Percentiles rank a stretch among this genome's conserved stretches.
Conservation (phyloP, 139 green algal species). For the Dunaliella primolecta region DNA sequence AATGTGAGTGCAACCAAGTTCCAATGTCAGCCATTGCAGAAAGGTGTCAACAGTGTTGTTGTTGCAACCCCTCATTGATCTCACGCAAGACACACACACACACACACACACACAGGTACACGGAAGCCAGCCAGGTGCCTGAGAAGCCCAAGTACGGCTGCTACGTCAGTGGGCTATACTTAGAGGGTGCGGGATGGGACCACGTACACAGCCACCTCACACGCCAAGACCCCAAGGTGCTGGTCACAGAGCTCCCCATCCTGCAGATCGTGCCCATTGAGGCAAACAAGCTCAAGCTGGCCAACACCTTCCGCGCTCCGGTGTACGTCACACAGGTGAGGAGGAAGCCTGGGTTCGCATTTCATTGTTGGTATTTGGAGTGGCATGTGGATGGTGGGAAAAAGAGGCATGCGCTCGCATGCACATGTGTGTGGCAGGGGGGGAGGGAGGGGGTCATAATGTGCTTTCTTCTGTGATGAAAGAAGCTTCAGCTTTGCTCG, state of each 20-base stretch:
- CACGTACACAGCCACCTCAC: slow-evolving; percentile 43
- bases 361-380: too few relatives aligned
- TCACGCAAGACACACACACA: not conserved
- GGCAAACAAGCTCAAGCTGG: slow-evolving; percentile 71
- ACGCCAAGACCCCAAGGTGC: slow-evolving; percentile 67
- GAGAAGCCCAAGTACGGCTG: slow-evolving; percentile 67
- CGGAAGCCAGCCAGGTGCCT: slow-evolving; percentile 29
- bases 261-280: slow-evolving; percentile 81
- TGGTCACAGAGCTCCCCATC: slow-evolving; percentile 83
- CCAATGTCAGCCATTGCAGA: too few relatives aligned
- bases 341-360: too few relatives aligned
- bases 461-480: too few relatives aligned
- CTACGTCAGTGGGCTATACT: slow-evolving; percentile 76
- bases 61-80: too few relatives aligned
- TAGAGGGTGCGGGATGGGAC: slow-evolving; percentile 85
- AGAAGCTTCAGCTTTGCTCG: too few relatives aligned
- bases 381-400: too few relatives aligned
- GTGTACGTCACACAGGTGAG: slow-evolving; percentile 72
- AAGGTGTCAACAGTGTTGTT: too few relatives aligned
- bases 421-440: too few relatives aligned
- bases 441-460: too few relatives aligned
- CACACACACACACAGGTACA: slow-evolving; percentile 46
- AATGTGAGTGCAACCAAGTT: too few relatives aligned
- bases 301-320: slow-evolving; percentile 68
- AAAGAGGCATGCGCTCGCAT: too few relatives aligned